Percentiles rank a stretch among this genome's conserved stretches.
phyloP scores from a whole-genome alignment of 106 monocot genomes.

The Dendrobium chrysotoxum region DNA sequence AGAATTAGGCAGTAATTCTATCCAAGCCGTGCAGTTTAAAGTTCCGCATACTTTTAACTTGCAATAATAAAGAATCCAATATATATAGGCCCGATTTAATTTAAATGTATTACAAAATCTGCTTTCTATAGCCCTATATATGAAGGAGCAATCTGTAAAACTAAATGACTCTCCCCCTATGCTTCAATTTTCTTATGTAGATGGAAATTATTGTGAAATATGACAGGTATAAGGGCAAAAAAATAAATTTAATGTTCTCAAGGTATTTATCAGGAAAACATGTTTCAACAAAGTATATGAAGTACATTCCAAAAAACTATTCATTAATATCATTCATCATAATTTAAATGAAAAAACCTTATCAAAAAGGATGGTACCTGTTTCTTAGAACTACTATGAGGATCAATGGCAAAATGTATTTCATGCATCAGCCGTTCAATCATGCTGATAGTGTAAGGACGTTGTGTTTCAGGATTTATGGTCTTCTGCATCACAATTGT shows the following conservation, averaged over 20 bases:
- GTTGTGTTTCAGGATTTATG: conserved; percentile 83
- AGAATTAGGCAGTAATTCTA: neutral
- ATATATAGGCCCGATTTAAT: neutral
- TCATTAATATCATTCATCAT: neutral
- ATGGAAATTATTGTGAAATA: neutral
- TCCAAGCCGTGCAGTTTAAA: neutral
- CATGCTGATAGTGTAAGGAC: conserved; percentile 93
- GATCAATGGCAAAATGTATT: conserved; percentile 97
- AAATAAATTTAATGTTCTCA: neutral
- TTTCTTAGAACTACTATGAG: conserved; percentile 77
- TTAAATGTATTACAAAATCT: neutral
- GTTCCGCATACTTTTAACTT: neutral
- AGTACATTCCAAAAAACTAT: neutral
- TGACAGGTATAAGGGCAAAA: neutral
- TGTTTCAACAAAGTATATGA: neutral
- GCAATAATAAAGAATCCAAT: neutral
- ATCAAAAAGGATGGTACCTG: conserved; percentile 29
- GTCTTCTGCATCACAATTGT: conserved; percentile 98
- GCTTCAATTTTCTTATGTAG: too few relatives aligned
- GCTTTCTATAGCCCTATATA: neutral
- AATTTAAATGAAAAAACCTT: neutral
- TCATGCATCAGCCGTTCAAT: conserved; percentile 96
- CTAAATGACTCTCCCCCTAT: neutral
- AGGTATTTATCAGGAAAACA: neutral
- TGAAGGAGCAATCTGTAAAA: neutral